Percentiles rank a stretch among this genome's conserved stretches.
These are phyloP conservation scores for Amyloporia xantha DNA, from an alignment of 768 basidiomycete genomes.

Conservation along the genomic window DNA sequence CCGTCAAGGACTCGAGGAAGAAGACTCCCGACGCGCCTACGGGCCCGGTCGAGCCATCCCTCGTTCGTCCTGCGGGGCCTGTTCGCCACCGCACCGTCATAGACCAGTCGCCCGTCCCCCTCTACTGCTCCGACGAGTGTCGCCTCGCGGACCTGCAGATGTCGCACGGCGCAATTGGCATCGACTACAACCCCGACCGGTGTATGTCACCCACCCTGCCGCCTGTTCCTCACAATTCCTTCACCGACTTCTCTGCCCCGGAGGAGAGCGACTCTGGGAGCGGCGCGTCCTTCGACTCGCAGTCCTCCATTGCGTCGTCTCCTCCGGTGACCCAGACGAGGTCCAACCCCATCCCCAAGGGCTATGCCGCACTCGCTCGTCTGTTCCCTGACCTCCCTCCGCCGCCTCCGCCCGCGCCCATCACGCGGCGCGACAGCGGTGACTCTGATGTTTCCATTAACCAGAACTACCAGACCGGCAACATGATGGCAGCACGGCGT, in stretches of 20 bases:
- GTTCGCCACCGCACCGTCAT: slow-evolving; percentile 60
- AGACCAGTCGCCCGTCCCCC: slow-evolving; percentile 72
- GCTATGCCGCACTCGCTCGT: slow-evolving; percentile 33
- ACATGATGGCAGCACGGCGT: slow-evolving; percentile 64
- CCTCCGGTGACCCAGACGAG: slow-evolving; percentile 14
- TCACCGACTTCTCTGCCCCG: slow-evolving; percentile 22
- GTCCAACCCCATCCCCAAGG: slow-evolving; percentile 17
- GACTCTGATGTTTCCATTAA: slow-evolving; percentile 23
- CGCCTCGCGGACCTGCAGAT: slow-evolving; percentile 49
- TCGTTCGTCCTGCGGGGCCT: slow-evolving; percentile 25
- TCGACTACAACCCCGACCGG: slow-evolving; percentile 40
- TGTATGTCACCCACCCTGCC: slow-evolving; percentile 30
- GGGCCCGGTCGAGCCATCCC: slow-evolving; percentile 6
- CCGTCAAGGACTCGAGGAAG: slow-evolving; percentile 13
- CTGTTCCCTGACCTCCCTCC: slow-evolving; percentile 41
- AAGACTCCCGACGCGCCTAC: slow-evolving; percentile 13
- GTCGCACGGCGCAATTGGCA: slow-evolving; percentile 33
- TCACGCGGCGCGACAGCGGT: slow-evolving; percentile 21
- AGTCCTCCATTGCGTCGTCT: slow-evolving; percentile 19
- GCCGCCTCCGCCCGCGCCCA: slow-evolving; percentile 46
- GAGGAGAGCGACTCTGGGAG: slow-evolving; percentile 37
- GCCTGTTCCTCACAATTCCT: slow-evolving; percentile 35
- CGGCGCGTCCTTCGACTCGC: slow-evolving; percentile 21
- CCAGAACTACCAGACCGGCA: slow-evolving; percentile 44
- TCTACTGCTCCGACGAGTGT: slow-evolving; percentile 83